Conservation (phyloP, 768 basidiomycete species). For the Rhizopogon roseolus region DNA sequence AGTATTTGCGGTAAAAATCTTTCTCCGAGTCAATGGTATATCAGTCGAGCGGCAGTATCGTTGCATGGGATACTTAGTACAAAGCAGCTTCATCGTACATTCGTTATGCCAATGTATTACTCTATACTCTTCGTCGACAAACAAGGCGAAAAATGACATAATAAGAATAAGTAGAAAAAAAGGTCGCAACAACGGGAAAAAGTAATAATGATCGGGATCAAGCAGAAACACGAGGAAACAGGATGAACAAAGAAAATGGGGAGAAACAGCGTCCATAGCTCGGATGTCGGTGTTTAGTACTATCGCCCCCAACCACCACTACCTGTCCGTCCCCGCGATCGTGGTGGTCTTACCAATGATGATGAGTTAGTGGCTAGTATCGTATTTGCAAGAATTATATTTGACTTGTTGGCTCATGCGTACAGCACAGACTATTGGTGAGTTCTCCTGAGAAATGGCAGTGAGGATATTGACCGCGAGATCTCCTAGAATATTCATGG, state of each 20-base stretch:
- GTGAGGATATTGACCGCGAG: neutral
- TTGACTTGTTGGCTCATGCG: neutral
- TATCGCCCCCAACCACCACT: conserved; percentile 33
- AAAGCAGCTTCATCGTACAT: conserved; percentile 3
- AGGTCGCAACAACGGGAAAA: no score
- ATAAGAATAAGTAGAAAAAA: conserved; percentile 2
- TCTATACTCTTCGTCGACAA: neutral
- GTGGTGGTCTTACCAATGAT: conserved; percentile 49
- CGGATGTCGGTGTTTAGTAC: neutral
- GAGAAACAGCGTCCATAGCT: conserved; percentile 1
- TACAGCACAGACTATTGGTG: conserved; percentile 56
- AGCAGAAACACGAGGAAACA: neutral
- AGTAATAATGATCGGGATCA: conserved; percentile 29
- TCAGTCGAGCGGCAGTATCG: neutral
- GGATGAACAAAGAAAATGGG: neutral
- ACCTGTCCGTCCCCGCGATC: conserved; percentile 28
- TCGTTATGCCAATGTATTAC: conserved; percentile 4
- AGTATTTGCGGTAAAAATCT: neutral
- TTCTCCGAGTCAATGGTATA: no score
- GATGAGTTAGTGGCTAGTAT: conserved; percentile 53
- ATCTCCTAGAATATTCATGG: conserved; percentile 63
- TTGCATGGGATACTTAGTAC: conserved; percentile 1
- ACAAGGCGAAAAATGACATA: conserved; percentile 1
- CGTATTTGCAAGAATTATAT: neutral
- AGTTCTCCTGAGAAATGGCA: neutral